Percentiles rank a stretch among this genome's conserved stretches.
phyloP scores from a whole-genome alignment of 345 rosid species.

The Odontarrhena argentea region DNA sequence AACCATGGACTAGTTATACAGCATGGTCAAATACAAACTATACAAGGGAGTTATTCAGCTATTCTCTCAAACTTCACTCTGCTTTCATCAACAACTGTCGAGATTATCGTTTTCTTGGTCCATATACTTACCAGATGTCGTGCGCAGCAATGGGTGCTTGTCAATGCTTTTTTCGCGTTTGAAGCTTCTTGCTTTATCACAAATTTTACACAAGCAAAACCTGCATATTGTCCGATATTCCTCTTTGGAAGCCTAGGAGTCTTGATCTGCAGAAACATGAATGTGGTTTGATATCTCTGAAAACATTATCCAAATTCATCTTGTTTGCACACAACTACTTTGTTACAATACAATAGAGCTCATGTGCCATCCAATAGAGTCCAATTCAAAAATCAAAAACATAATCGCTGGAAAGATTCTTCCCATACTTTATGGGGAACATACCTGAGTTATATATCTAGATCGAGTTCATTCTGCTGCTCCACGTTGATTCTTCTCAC shows the following conservation, averaged over 20 bases:
- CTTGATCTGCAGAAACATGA: conserved; percentile 59
- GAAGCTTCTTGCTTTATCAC: conserved; percentile 88
- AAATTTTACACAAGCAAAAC: conserved; percentile 83
- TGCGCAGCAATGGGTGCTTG: conserved; percentile 83
- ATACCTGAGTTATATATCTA: no score
- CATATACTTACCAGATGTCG: conserved; percentile 83
- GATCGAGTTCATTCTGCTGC: no score
- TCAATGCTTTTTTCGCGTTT: conserved; percentile 69
- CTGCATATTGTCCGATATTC: conserved; percentile 61
- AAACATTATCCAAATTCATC: not conserved
- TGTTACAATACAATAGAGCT: not conserved
- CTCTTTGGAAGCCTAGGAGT: conserved; percentile 80
- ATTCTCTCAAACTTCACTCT: conserved; percentile 57
- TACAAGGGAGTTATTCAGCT: conserved; percentile 29
- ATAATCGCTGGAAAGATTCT: no score
- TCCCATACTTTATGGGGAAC: no score
- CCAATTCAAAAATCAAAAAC: no score
- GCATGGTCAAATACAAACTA: no score
- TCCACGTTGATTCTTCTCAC: no score
- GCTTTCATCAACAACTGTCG: conserved; percentile 57
- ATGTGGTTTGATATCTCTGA: conserved; percentile 8
- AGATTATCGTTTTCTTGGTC: conserved; percentile 48
- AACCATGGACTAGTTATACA: not conserved
- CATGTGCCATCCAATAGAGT: no score
- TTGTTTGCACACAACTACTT: not conserved